Percentiles rank a stretch among this genome's conserved stretches.
phyloP scores from a whole-genome alignment of 495 filamentous ascomycete species.

The Cercophora scortea region DNA sequence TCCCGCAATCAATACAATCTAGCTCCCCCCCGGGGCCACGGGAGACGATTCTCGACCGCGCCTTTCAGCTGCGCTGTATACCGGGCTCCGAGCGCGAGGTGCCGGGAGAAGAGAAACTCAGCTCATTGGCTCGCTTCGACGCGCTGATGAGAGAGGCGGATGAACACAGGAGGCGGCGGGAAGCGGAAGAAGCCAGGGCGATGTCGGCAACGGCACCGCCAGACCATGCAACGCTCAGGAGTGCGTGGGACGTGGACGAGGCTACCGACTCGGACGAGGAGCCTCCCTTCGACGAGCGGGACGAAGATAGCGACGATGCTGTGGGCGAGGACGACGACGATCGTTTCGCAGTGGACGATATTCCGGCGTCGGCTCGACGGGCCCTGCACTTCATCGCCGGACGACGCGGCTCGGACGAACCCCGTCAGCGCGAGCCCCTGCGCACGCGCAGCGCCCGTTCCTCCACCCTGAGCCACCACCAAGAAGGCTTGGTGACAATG shows the following conservation, averaged over 20 bases:
- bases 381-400: conserved; percentile 45
- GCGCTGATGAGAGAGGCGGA: conserved; percentile 50
- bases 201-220: conserved; percentile 9
- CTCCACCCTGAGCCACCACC: conserved; percentile 19
- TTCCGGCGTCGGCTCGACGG: conserved; percentile 28
- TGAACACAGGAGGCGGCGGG: conserved; percentile 29
- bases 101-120: conserved; percentile 47
- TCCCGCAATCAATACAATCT: conserved; percentile 25
- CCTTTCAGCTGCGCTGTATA: conserved; percentile 48
- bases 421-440: conserved; percentile 4
- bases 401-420: conserved; percentile 19
- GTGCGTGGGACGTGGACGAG: conserved; percentile 40
- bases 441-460: conserved; percentile 6
- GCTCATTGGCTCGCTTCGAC: conserved; percentile 50
- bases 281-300: conserved; percentile 26
- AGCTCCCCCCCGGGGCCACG: conserved; percentile 37
- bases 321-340: conserved; percentile 21
- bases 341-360: conserved; percentile 15
- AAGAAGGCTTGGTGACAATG: conserved; percentile 24
- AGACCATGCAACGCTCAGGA: conserved; percentile 23
- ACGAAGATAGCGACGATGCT: conserved; percentile 34
- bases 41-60: conserved; percentile 53
- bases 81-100: conserved; percentile 39
- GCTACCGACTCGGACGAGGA: conserved; percentile 20
- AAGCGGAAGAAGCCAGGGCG: conserved; percentile 16